Percentiles rank a stretch among this genome's conserved stretches.
Conservation (phyloP, 169 alveolate species). For the Plasmodium vivax region DNA sequence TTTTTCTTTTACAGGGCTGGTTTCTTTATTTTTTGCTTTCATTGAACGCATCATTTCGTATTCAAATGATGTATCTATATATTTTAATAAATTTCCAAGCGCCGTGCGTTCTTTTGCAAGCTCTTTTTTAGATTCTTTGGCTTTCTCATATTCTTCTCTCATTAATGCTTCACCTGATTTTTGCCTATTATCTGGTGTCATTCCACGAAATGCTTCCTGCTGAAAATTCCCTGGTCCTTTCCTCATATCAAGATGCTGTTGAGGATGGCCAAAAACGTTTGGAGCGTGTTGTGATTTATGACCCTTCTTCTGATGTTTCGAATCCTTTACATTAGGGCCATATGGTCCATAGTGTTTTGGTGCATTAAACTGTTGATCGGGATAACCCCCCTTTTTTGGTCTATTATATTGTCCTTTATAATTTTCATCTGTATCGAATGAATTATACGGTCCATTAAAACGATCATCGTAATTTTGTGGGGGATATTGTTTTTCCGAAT, state of each 20-base stretch:
- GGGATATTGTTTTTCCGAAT: not conserved
- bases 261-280: not conserved
- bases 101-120: not conserved
- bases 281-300: not conserved
- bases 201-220: not conserved
- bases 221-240: not conserved
- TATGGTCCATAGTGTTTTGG: not conserved
- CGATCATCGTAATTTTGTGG: not conserved
- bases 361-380: not conserved
- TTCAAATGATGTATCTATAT: not conserved
- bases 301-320: not conserved
- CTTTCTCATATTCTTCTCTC: not conserved
- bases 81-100: not conserved
- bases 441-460: not conserved
- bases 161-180: not conserved
- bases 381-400: not conserved
- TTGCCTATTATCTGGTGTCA: not conserved
- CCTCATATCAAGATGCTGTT: not conserved
- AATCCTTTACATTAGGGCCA: not conserved
- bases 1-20: not conserved
- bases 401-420: not conserved
- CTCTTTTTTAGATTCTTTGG: not conserved
- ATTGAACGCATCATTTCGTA: not conserved
- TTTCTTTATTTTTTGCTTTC: not conserved
- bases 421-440: not conserved